Evolutionary conservation across 495 filamentous ascomycete species (phyloP), one percentile per base, ranked within the genome.

Genomic region (Aspergillus panamensis): DNA sequence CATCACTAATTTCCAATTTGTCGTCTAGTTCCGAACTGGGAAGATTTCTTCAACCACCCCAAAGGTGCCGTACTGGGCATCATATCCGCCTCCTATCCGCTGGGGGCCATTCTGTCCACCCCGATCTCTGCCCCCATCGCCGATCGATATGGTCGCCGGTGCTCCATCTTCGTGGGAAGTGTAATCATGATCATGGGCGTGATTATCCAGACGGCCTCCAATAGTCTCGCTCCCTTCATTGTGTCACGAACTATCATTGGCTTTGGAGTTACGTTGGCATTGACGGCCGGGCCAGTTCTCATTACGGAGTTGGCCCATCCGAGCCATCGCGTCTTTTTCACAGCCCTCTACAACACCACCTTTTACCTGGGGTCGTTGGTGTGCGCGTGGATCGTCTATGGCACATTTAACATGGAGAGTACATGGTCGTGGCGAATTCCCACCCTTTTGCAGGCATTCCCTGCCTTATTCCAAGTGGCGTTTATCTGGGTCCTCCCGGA

Each of bases 231-330:
- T 9, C 21, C 29, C 8, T 50, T 32, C 14, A 33, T 33, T 50
- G 48, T 50, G 8, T 31, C 29, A 7, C 48, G 48, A 8, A 14
- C 31, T 32, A n/a, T 50, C 30, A n/a, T 50, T 8, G 48, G 48
- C 48, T 32, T 50, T 14, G 21, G 48, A 7, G n/a, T 33, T 29
- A 31, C 21, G 12, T 32, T 50, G 3, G 21, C 29, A 13, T 32
- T 33, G 16, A 50, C 21, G 3, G 21, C 48, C 9, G 48, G 13
- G 9, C 48, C 48, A 31, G 25, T 50, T 16, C 48, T 33, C 12
- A 50, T 50, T 17, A 30, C 48, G 3, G 48, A 50, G 29, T n/a
- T 50, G 7, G 48, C 30, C 29, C 29, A 50, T 50, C 48, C 48
- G 21, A 50, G 25, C 25, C 48, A 50, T 32, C 48, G 48, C 14